phyloP scores from a whole-genome alignment of 768 basidiomycete species.

The Hortiboletus flavorubellus region DNA sequence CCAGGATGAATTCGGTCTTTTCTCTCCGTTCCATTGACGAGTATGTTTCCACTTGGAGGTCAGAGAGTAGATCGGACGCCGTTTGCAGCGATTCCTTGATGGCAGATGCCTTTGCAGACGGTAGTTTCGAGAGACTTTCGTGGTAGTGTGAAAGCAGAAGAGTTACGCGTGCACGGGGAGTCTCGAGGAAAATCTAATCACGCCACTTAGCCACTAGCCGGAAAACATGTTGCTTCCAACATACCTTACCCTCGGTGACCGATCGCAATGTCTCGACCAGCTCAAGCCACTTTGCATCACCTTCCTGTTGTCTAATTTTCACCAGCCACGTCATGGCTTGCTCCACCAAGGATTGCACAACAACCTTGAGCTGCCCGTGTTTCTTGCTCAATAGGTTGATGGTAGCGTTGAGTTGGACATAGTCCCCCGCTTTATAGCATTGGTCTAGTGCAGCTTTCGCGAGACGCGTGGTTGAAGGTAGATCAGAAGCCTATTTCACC shows the following conservation, averaged over 20 bases:
- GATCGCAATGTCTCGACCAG: constrained; percentile 84
- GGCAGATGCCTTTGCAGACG: constrained; percentile 37
- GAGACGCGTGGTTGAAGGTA: constrained; percentile 85
- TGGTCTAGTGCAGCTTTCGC: constrained; percentile 71
- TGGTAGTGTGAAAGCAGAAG: constrained; percentile 82
- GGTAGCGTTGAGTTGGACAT: constrained; percentile 65
- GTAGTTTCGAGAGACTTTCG: constrained; percentile 57
- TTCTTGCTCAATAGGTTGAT: constrained; percentile 82
- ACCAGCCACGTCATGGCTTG: constrained; percentile 78
- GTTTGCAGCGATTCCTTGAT: constrained; percentile 72
- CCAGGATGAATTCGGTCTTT: constrained; percentile 97
- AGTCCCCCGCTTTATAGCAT: constrained; percentile 69
- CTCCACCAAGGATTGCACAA: constrained; percentile 90
- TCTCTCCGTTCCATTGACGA: constrained; percentile 97
- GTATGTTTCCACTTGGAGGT: constrained; percentile 98
- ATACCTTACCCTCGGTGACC: constrained; percentile 95
- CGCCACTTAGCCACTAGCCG: background rate
- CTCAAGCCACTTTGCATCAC: constrained; percentile 77
- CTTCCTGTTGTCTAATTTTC: constrained; percentile 64
- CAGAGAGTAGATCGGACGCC: constrained; percentile 88
- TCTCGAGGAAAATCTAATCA: constrained; percentile 89
- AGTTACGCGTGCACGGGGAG: constrained; percentile 92
- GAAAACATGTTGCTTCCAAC: constrained; percentile 17
- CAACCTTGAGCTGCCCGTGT: constrained; percentile 93
- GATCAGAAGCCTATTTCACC: constrained; percentile 78